phyloP scores from a whole-genome alignment of 1,284 basidiomycete species.

The Ganoderma meredithae region DNA sequence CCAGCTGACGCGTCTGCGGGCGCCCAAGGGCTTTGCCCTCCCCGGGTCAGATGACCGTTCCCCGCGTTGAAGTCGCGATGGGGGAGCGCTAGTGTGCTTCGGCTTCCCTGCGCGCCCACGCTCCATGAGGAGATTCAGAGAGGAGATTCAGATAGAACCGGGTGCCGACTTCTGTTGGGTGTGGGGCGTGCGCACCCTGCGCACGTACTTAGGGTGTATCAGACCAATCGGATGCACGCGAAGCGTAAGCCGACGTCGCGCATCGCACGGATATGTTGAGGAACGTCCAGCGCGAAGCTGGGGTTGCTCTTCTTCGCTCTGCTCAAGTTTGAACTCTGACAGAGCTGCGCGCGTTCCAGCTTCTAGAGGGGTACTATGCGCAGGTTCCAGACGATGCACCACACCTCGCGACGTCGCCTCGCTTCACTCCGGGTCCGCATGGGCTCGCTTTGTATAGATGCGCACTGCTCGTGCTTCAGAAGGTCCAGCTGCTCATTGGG shows the following conservation, averaged over 20 bases:
- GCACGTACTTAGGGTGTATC: neutral
- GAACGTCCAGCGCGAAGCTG: neutral
- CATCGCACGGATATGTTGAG: slow-evolving; percentile 5
- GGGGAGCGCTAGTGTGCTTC: neutral
- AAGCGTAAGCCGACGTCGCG: slow-evolving; percentile 1
- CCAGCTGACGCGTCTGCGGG: neutral
- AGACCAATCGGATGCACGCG: slow-evolving; percentile 3
- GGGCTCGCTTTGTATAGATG: neutral
- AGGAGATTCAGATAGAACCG: neutral
- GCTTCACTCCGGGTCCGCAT: neutral
- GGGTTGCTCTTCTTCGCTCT: no score
- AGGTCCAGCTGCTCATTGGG: neutral
- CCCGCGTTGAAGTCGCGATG: neutral
- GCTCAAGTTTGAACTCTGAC: neutral
- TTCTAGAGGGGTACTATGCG: neutral
- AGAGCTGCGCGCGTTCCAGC: neutral
- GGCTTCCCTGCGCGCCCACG: slow-evolving; percentile 4
- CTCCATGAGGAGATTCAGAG: neutral
- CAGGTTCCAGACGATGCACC: neutral
- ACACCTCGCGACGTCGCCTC: neutral
- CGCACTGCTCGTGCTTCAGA: neutral
- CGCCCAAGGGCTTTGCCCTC: neutral
- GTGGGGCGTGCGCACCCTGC: neutral
- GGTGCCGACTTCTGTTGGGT: neutral
- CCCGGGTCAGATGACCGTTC: neutral